These are phyloP conservation scores for Phyllosticta citribraziliensis DNA, from an alignment of 2,329 filamentous ascomycete species.

Conservation along the genomic window DNA sequence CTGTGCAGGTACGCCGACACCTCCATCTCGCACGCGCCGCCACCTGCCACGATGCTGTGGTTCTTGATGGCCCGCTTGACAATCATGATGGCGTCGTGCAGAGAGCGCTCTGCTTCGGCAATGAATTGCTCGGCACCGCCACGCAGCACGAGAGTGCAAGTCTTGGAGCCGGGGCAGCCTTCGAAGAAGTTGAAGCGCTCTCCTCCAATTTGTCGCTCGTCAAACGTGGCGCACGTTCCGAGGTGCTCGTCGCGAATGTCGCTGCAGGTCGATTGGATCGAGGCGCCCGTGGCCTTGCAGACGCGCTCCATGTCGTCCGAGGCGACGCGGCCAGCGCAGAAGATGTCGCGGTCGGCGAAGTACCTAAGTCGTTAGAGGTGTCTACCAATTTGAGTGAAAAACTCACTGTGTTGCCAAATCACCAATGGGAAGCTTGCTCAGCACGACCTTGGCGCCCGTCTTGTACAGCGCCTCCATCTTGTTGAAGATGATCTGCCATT, in stretches of 20 bases:
- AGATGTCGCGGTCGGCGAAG: conserved; percentile 95
- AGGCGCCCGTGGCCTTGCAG: conserved; percentile 67
- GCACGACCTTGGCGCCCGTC: conserved; percentile 92
- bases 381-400: not conserved
- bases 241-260: conserved; percentile 58
- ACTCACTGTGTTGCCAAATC: conserved; percentile 82
- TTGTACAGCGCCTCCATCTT: conserved; percentile 93
- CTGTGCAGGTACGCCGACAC: conserved; percentile 85
- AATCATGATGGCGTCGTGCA: conserved; percentile 99
- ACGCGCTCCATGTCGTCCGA: conserved; percentile 93
- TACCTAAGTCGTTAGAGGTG: conserved; percentile 38
- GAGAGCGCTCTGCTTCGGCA: conserved; percentile 90
- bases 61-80: conserved; percentile 97
- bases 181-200: conserved; percentile 99
- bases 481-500: conserved; percentile 99
- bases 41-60: conserved; percentile 86
- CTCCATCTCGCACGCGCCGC: conserved; percentile 94
- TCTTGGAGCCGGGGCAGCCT: conserved; percentile 89
- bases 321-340: conserved; percentile 90
- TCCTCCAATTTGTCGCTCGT: conserved; percentile 93
- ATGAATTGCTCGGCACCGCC: conserved; percentile 99
- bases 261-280: conserved; percentile 7
- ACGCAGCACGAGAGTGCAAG: conserved; percentile 88
- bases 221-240: conserved; percentile 80
- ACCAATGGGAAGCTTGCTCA: conserved; percentile 94